These are phyloP conservation scores for Ceratocystis alfenasii DNA, from an alignment of 2,329 filamentous ascomycete species.

Conservation along the genomic window DNA sequence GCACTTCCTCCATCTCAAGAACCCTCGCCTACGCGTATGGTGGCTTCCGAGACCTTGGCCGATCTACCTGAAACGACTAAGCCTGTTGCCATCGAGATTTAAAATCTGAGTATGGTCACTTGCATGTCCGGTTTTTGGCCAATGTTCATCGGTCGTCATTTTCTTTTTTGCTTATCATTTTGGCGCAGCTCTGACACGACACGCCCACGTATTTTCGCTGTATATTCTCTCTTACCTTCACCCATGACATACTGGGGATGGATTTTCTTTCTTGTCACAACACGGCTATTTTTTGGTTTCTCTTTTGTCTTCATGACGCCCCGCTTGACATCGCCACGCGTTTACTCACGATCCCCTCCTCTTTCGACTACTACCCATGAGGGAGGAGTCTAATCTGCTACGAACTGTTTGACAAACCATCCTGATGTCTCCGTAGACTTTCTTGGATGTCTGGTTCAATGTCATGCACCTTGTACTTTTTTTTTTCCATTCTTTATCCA, in stretches of 20 bases:
- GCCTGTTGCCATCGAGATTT: slow-evolving; percentile 16
- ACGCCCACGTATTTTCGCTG: slow-evolving; percentile 10
- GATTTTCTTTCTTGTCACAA: neutral
- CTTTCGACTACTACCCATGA: neutral
- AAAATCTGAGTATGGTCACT: neutral
- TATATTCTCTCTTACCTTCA: slow-evolving; percentile 3
- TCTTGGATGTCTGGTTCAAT: neutral
- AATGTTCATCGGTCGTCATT: neutral
- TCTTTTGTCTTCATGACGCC: neutral
- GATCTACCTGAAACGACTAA: slow-evolving; percentile 11
- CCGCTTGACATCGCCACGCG: neutral
- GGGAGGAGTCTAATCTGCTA: neutral
- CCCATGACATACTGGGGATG: neutral
- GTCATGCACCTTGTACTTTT: slow-evolving; percentile 7
- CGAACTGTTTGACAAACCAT: neutral
- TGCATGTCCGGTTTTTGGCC: neutral
- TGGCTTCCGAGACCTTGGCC: neutral
- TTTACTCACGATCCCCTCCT: neutral
- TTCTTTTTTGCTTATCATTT: neutral
- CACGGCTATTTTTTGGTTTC: slow-evolving; percentile 3
- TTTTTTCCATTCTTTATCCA: slow-evolving; percentile 7
- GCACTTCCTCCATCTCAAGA: slow-evolving; percentile 18
- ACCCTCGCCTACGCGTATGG: slow-evolving; percentile 12
- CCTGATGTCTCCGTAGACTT: neutral
- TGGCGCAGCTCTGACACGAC: neutral